Evolutionary conservation across 116 monocot genomes (phyloP).

Genomic region (Thalassia testudinum): DNA sequence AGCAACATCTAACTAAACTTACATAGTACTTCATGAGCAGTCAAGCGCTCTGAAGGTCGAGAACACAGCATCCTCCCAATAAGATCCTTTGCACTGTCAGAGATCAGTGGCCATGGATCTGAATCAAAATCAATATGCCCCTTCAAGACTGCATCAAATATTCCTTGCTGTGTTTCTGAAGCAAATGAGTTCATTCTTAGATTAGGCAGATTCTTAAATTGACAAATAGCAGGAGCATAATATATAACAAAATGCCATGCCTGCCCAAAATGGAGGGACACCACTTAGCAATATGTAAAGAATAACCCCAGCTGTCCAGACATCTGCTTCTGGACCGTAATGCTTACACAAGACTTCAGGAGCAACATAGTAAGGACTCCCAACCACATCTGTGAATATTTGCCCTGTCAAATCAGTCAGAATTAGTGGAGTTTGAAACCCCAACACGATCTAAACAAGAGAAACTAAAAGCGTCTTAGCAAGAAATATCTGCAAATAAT

Average conservation of each 20-base stretch:
- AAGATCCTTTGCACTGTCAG: conserved; percentile 62
- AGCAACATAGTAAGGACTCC: conserved; percentile 92
- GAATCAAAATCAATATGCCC: conserved; percentile 54
- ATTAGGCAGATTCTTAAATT: background rate
- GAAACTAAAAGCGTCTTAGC: background rate
- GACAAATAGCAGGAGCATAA: background rate
- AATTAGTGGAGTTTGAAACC: background rate
- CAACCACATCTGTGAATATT: conserved; percentile 65
- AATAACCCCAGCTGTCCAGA: conserved; percentile 79
- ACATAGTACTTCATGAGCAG: conserved; percentile 67
- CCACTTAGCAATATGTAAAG: conserved; percentile 68
- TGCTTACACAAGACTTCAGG: conserved; percentile 77
- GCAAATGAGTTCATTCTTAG: background rate
- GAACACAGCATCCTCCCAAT: conserved; percentile 47
- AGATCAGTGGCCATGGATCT: conserved; percentile 65
- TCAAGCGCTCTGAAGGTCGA: conserved; percentile 33
- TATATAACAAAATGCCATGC: conserved; percentile 11
- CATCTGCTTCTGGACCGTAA: conserved; percentile 67
- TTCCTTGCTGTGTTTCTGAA: conserved; percentile 66
- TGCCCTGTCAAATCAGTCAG: conserved; percentile 28
- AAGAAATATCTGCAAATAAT: background rate
- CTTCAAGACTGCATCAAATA: conserved; percentile 68
- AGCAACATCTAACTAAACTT: conserved; percentile 7
- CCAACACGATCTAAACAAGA: background rate
- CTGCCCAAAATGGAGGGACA: conserved; percentile 79